Percentiles rank a stretch among this genome's conserved stretches.
Evolutionary conservation across 768 basidiomycete genomes (phyloP).

Genomic region (Lentinula boryana): DNA sequence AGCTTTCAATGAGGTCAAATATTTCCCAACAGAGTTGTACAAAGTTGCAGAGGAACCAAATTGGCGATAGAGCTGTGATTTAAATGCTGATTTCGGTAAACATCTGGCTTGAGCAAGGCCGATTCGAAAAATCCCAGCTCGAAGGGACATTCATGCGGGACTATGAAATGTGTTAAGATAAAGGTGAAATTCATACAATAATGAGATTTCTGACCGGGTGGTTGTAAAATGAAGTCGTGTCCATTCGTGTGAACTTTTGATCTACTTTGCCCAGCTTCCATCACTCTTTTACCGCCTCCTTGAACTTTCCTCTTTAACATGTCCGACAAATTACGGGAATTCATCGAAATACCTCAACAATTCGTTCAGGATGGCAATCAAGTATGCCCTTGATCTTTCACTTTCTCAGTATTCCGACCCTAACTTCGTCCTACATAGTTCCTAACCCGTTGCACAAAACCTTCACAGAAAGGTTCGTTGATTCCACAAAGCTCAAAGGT

Average conservation of each 20-base stretch:
- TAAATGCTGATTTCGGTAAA: background rate
- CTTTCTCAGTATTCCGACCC: conserved; percentile 2
- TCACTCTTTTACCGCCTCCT: conserved; percentile 7
- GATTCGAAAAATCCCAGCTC: conserved; percentile 34
- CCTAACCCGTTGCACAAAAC: conserved; percentile 95
- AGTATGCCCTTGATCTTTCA: conserved; percentile 37
- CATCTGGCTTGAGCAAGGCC: conserved; percentile 18
- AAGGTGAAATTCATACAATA: conserved; percentile 4
- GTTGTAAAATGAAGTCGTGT: background rate
- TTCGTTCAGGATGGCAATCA: conserved; percentile 92
- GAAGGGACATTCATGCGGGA: conserved; percentile 61
- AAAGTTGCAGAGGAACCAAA: background rate
- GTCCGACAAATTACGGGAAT: conserved; percentile 88
- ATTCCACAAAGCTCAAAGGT: background rate
- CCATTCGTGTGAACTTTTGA: conserved; percentile 6
- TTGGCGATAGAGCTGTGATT: background rate
- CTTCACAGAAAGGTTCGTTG: conserved; percentile 80
- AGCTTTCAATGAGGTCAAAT: background rate
- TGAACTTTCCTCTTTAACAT: conserved; percentile 38
- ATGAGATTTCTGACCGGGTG: background rate
- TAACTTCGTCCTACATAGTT: conserved; percentile 49
- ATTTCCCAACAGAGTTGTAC: background rate
- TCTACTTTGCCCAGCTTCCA: conserved; percentile 27
- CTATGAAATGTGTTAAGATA: conserved; percentile 11
- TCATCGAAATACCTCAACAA: conserved; percentile 86